Conservation (phyloP, 768 basidiomycete species). For the Cystobasidium onofrii region DNA sequence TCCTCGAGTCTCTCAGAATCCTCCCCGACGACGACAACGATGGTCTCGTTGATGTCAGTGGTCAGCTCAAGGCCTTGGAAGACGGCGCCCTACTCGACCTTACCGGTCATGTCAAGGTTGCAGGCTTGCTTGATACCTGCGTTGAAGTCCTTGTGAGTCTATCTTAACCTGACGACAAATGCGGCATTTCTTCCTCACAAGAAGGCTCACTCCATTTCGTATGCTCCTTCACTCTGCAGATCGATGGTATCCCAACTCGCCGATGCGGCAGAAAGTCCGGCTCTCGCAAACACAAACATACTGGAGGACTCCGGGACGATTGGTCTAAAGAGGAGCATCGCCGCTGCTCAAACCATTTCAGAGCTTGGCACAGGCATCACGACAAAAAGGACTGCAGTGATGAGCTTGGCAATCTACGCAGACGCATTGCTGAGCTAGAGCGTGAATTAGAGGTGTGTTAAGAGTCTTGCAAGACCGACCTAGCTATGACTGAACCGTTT, state of each 20-base stretch:
- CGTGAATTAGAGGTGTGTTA: constrained; percentile 1
- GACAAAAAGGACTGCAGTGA: constrained; percentile 2
- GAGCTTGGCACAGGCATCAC: constrained; percentile 22
- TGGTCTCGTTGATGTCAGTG: constrained; percentile 23
- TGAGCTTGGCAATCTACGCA: constrained; percentile 1
- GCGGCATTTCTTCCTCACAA: neutral
- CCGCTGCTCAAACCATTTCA: constrained; percentile 27
- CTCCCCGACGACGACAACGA: constrained; percentile 28
- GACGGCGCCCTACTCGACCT: constrained; percentile 16
- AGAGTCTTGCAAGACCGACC: neutral
- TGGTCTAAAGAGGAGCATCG: constrained; percentile 27
- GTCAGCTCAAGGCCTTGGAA: constrained; percentile 20
- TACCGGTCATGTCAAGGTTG: constrained; percentile 13
- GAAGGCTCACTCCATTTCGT: neutral
- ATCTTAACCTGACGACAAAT: neutral
- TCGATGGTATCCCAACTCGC: constrained; percentile 3
- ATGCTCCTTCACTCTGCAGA: neutral
- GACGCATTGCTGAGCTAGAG: constrained; percentile 18
- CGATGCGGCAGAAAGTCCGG: neutral
- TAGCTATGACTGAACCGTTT: neutral
- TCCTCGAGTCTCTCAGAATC: constrained; percentile 18
- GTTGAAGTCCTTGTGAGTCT: constrained; percentile 18
- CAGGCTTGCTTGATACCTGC: constrained; percentile 11
- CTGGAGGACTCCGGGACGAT: neutral
- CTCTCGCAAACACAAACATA: neutral